Percentiles rank a stretch among this genome's conserved stretches.
phyloP scores from a whole-genome alignment of 1,284 basidiomycete species.

The Apiotrichum sp. region DNA sequence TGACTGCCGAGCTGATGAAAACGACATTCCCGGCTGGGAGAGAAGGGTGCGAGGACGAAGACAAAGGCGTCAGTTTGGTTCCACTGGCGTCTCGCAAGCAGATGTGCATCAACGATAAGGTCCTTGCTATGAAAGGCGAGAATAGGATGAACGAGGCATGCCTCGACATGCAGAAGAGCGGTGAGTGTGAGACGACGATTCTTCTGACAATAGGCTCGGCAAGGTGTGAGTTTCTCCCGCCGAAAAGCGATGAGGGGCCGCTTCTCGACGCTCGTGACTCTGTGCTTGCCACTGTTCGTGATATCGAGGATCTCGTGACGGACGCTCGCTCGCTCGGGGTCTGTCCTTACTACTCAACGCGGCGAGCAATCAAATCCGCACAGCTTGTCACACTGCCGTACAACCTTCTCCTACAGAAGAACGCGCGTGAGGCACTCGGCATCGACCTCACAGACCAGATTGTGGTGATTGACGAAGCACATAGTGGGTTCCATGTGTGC shows the following conservation, averaged over 20 bases:
- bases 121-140: slow-evolving; percentile 44
- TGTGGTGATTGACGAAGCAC: slow-evolving; percentile 91
- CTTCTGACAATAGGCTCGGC: slow-evolving; percentile 48
- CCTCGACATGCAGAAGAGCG: slow-evolving; percentile 69
- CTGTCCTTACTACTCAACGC: slow-evolving; percentile 91
- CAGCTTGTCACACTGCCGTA: slow-evolving; percentile 90
- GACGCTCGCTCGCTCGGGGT: slow-evolving; percentile 62
- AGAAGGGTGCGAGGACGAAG: background rate
- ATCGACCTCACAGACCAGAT: slow-evolving; percentile 77
- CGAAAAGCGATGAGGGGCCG: slow-evolving; percentile 60
- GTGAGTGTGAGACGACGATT: slow-evolving; percentile 47
- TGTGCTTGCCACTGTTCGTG: slow-evolving; percentile 77
- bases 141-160: slow-evolving; percentile 90
- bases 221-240: slow-evolving; percentile 74
- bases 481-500: slow-evolving; percentile 58
- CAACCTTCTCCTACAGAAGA: slow-evolving; percentile 79
- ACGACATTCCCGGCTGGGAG: slow-evolving; percentile 39
- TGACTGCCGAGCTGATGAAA: slow-evolving; percentile 77
- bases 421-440: slow-evolving; percentile 76
- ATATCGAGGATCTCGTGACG: slow-evolving; percentile 85
- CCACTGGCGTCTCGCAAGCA: slow-evolving; percentile 84
- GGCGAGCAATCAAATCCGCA: slow-evolving; percentile 79
- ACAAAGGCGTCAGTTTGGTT: slow-evolving; percentile 53
- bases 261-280: slow-evolving; percentile 86
- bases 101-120: slow-evolving; percentile 82